A percentile compares a stretch with the other conserved stretches of the same genome.
phyloP scores from a whole-genome alignment of 768 basidiomycete genomes.

The Leucosporidium scottii region DNA sequence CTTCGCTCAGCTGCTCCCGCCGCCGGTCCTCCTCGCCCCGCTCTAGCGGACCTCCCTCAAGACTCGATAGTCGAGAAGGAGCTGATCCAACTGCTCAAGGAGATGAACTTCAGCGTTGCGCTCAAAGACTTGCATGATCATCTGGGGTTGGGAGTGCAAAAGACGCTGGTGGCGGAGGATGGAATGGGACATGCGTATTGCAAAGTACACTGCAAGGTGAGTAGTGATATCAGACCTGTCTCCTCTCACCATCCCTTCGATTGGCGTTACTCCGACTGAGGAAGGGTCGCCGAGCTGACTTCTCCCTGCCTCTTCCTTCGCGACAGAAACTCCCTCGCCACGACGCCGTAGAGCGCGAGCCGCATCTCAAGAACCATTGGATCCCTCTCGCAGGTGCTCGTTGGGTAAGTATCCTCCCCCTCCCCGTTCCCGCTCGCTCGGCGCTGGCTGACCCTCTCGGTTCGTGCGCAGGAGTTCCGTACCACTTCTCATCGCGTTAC shows the following conservation, averaged over 20 bases:
- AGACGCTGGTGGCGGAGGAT: background rate
- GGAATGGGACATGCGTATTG: background rate
- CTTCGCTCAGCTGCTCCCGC: background rate
- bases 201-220: background rate
- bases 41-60: background rate
- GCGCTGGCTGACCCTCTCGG: background rate
- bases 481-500: no score
- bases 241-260: no score
- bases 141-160: background rate
- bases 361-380: background rate
- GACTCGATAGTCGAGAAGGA: background rate
- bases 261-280: no score
- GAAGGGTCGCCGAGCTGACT: no score
- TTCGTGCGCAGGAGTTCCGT: no score
- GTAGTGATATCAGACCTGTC: no score
- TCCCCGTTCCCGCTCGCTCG: background rate
- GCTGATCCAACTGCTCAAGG: background rate
- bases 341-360: background rate
- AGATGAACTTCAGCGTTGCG: background rate
- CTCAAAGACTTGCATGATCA: background rate
- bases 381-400: background rate
- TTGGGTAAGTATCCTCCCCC: background rate
- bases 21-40: background rate
- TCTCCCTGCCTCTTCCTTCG: no score
- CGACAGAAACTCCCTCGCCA: background rate